phyloP scores from a whole-genome alignment of 1,284 basidiomycete genomes.

The Apiotrichum domesticum region DNA sequence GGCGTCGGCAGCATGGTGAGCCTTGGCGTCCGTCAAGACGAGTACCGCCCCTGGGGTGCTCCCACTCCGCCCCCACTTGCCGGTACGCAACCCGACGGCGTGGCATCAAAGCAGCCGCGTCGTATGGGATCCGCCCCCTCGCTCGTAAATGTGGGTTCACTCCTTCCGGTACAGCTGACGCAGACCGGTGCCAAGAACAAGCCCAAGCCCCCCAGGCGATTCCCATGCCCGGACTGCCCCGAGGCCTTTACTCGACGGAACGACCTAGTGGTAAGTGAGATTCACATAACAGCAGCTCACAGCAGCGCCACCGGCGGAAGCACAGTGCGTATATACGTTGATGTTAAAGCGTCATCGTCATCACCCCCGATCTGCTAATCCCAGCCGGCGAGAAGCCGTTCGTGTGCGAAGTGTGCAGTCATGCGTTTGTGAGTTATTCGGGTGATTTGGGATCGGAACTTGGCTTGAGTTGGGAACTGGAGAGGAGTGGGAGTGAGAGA shows the following conservation, averaged over 20 bases:
- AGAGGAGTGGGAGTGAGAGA: too few relatives aligned
- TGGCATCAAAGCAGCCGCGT: background rate
- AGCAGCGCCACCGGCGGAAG: conserved; percentile 18
- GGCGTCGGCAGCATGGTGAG: background rate
- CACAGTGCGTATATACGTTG: conserved; percentile 9
- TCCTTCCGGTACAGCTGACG: conserved; percentile 3
- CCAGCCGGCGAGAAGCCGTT: conserved; percentile 20
- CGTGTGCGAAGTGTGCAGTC: conserved; percentile 12
- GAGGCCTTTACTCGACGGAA: conserved; percentile 20
- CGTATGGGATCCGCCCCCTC: conserved; percentile 2
- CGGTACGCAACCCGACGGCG: background rate
- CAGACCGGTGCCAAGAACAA: background rate
- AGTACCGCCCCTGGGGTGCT: background rate
- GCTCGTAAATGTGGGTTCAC: conserved; percentile 5
- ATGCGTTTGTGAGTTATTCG: conserved; percentile 12
- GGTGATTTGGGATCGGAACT: too few relatives aligned
- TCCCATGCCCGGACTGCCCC: conserved; percentile 16
- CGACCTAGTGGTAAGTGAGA: conserved; percentile 13
- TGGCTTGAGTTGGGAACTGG: too few relatives aligned
- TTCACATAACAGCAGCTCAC: background rate
- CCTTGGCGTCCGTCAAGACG: background rate
- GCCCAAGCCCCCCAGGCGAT: conserved; percentile 8
- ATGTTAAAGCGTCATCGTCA: background rate
- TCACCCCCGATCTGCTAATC: background rate
- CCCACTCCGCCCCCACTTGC: background rate